Percentiles rank a stretch among this genome's conserved stretches.
These are phyloP conservation scores for Teratosphaeria pseudoeucalypti DNA, from an alignment of 2,329 filamentous ascomycete genomes.

Conservation along the genomic window DNA sequence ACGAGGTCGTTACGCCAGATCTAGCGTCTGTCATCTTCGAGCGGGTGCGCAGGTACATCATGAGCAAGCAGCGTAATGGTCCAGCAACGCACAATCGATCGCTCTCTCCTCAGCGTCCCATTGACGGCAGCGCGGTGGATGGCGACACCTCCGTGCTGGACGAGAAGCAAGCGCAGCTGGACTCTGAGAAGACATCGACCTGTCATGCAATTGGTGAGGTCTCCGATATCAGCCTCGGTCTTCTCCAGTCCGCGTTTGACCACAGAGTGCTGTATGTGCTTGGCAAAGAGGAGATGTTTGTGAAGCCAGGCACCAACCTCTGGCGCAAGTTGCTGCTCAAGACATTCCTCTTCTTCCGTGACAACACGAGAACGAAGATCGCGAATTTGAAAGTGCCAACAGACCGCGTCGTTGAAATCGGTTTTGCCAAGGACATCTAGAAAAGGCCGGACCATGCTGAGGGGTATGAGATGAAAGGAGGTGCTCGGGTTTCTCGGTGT, in stretches of 20 bases:
- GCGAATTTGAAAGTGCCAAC: conserved; percentile 50
- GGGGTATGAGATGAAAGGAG: background rate
- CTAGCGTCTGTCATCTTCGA: conserved; percentile 51
- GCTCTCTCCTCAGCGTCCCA: background rate
- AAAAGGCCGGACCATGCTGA: background rate
- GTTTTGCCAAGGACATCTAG: conserved; percentile 51
- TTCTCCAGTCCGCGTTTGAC: conserved; percentile 34
- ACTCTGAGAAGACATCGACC: background rate
- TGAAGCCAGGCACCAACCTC: conserved; percentile 33
- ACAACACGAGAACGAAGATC: conserved; percentile 57
- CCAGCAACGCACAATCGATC: background rate
- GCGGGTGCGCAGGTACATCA: conserved; percentile 37
- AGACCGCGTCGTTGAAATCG: conserved; percentile 56
- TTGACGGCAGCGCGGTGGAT: background rate
- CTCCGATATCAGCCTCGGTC: conserved; percentile 7
- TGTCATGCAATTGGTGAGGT: background rate
- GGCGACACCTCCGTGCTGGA: background rate
- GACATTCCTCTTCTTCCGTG: conserved; percentile 53
- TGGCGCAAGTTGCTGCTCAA: conserved; percentile 40
- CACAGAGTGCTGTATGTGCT: conserved; percentile 43
- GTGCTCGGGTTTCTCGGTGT: background rate
- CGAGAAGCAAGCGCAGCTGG: background rate
- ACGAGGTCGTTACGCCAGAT: conserved; percentile 57
- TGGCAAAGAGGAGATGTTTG: conserved; percentile 53
- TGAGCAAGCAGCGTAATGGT: background rate